These are phyloP conservation scores for Aspergillus amoenus DNA, from an alignment of 2,329 filamentous ascomycete genomes.

Conservation along the genomic window DNA sequence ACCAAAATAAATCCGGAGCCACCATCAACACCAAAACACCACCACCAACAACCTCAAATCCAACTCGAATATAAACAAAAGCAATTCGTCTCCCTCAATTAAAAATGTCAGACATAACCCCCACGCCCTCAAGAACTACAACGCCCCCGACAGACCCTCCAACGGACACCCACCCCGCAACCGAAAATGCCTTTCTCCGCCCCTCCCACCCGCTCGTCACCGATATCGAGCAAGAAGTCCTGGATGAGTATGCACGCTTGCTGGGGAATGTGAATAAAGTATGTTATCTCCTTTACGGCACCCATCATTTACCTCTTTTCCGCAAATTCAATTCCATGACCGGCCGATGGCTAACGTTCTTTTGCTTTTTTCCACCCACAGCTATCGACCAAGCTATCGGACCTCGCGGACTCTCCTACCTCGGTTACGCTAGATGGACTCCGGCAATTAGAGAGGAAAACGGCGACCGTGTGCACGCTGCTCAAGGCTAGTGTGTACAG, in stretches of 20 bases:
- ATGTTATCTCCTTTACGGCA: conserved; percentile 5
- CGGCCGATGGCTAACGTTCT: neutral
- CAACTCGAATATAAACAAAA: neutral
- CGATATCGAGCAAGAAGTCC: conserved; percentile 85
- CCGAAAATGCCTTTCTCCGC: conserved; percentile 38
- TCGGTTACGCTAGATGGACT: conserved; percentile 77
- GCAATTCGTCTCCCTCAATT: neutral
- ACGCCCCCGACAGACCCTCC: conserved; percentile 3
- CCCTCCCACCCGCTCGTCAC: conserved; percentile 52
- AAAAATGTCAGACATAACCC: neutral
- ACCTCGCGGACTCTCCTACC: conserved; percentile 63
- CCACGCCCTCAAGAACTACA: neutral
- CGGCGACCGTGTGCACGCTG: conserved; percentile 88
- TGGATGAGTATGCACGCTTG: conserved; percentile 88
- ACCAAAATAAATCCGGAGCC: neutral
- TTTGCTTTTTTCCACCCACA: conserved; percentile 9
- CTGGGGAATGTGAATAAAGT: conserved; percentile 91
- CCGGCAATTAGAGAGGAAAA: conserved; percentile 87
- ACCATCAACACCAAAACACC: neutral
- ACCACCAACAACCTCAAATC: neutral
- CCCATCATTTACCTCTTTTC: no score
- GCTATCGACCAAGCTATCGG: conserved; percentile 50
- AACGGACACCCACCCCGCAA: conserved; percentile 7
- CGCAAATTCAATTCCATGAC: no score
- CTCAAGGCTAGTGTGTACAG: conserved; percentile 98